These are phyloP conservation scores for Starmerella apis DNA, from an alignment of 805 yeast species.

Conservation along the genomic window DNA sequence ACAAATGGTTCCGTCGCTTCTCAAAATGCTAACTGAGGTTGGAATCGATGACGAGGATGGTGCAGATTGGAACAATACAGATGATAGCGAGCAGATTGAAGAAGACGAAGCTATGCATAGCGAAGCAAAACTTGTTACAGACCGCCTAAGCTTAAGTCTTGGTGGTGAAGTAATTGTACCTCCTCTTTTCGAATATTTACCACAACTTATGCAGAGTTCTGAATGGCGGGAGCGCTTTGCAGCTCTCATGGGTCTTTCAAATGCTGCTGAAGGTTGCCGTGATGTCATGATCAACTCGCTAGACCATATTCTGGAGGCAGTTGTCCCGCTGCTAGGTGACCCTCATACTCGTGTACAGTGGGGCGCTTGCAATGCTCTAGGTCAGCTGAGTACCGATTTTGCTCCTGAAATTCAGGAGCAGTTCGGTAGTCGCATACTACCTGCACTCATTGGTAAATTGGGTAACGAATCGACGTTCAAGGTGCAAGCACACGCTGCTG, in stretches of 20 bases:
- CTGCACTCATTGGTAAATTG: slow-evolving; percentile 76
- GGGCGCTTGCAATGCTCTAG: slow-evolving; percentile 93
- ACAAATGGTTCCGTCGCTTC: slow-evolving; percentile 58
- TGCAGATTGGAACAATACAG: slow-evolving; percentile 74
- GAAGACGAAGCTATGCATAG: slow-evolving; percentile 79
- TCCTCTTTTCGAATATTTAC: slow-evolving; percentile 76
- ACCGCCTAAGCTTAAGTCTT: slow-evolving; percentile 72
- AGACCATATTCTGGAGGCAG: slow-evolving; percentile 69
- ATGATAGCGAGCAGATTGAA: slow-evolving; percentile 64
- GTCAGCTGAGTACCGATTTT: slow-evolving; percentile 94
- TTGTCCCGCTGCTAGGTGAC: slow-evolving; percentile 75
- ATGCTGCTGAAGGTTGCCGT: slow-evolving; percentile 95
- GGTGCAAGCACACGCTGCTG: slow-evolving; percentile 97
- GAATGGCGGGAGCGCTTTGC: slow-evolving; percentile 96
- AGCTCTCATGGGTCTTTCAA: slow-evolving; percentile 89
- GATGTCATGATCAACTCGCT: slow-evolving; percentile 77
- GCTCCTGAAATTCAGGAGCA: slow-evolving; percentile 79
- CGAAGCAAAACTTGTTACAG: slow-evolving; percentile 91
- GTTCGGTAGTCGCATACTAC: slow-evolving; percentile 67
- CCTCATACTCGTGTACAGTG: slow-evolving; percentile 90
- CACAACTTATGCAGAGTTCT: slow-evolving; percentile 63
- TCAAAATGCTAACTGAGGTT: slow-evolving; percentile 84
- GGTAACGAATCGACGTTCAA: slow-evolving; percentile 57
- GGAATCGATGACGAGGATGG: slow-evolving; percentile 83
- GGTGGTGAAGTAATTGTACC: slow-evolving; percentile 77